Evolutionary conservation across 257 asterid species (phyloP).

Genomic region (Schizonepeta tenuifolia): DNA sequence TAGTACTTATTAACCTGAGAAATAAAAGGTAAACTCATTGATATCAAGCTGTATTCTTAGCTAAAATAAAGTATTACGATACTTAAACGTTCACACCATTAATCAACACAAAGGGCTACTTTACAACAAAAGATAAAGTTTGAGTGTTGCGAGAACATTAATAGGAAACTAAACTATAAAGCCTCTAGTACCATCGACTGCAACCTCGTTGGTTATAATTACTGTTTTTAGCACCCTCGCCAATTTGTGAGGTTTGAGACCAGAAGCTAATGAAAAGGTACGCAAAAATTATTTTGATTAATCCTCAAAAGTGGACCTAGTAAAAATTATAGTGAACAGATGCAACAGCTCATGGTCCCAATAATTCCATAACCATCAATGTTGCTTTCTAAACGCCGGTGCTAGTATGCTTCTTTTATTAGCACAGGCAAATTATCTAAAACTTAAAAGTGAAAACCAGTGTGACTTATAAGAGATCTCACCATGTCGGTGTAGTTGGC

Average conservation of each 20-base stretch:
- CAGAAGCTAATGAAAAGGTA: not conserved
- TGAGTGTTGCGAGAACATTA: not conserved
- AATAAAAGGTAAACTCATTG: slow-evolving; percentile 6
- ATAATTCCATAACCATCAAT: not conserved
- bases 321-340: slow-evolving; percentile 7
- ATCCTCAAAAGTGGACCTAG: no score
- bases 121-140: not conserved
- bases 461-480: slow-evolving; percentile 36
- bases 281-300: not conserved
- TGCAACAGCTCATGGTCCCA: slow-evolving; percentile 8
- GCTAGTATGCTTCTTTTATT: not conserved
- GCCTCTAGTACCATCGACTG: not conserved
- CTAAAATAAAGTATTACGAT: not conserved
- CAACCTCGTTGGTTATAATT: not conserved
- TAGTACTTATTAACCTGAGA: slow-evolving; percentile 94
- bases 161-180: not conserved
- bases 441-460: not conserved
- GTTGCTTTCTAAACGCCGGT: not conserved
- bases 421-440: not conserved
- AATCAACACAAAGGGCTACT: not conserved
- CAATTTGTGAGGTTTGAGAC: not conserved
- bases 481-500: slow-evolving; percentile 93
- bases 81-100: not conserved
- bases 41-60: not conserved
- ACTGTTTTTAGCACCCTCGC: not conserved